A percentile compares a stretch with the other conserved stretches of the same genome.
Conservation (phyloP, 2,329 filamentous ascomycete genomes). For the Pyricularia sp. region DNA sequence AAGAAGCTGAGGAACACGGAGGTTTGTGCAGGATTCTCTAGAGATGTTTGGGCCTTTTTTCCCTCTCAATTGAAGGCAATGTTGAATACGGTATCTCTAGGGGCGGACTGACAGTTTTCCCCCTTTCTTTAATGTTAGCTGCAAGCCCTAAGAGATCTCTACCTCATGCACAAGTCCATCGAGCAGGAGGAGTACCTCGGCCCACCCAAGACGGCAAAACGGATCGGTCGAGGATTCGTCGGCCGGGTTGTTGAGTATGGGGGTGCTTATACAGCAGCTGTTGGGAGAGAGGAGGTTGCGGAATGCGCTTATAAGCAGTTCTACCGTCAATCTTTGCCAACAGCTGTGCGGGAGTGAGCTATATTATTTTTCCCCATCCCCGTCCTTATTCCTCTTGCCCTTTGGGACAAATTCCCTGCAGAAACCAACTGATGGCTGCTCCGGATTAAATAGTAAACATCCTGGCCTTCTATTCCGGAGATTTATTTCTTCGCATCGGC, state of each 20-base stretch:
- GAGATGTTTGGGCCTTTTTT: too few relatives aligned
- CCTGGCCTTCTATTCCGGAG: conserved; percentile 31
- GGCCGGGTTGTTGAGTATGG: conserved; percentile 5
- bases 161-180: conserved; percentile 22
- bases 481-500: conserved; percentile 2
- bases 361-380: neutral
- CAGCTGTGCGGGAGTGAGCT: conserved; percentile 22
- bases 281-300: conserved; percentile 6
- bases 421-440: neutral
- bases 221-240: conserved; percentile 13
- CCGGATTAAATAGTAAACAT: conserved; percentile 22
- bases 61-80: too few relatives aligned
- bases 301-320: conserved; percentile 19
- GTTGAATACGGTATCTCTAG: too few relatives aligned
- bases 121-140: conserved; percentile 13
- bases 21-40: conserved; percentile 5
- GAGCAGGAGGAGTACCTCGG: conserved; percentile 3
- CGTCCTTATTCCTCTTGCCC: neutral
- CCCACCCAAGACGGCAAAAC: neutral
- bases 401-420: neutral
- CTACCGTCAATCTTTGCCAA: conserved; percentile 18
- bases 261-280: conserved; percentile 1
- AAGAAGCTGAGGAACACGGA: conserved; percentile 23
- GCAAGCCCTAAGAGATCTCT: conserved; percentile 27
- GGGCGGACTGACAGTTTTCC: neutral